Conservation (phyloP, 2,329 filamentous ascomycete genomes). For the Biscogniauxia sp. region DNA sequence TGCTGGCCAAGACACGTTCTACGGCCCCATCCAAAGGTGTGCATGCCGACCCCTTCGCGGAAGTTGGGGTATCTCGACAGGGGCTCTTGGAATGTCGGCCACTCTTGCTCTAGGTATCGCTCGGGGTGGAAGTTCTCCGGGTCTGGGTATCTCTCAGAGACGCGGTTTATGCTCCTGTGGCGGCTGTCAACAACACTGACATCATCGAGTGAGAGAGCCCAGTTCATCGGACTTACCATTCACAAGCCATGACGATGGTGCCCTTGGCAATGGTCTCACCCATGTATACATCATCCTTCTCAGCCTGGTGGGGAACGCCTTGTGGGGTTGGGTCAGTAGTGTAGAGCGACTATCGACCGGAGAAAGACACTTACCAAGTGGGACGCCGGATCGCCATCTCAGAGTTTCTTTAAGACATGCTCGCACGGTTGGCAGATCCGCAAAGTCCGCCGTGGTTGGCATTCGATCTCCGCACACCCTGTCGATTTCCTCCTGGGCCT, state of each 20-base stretch:
- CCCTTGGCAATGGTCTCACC: conserved; percentile 48
- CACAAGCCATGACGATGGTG: conserved; percentile 48
- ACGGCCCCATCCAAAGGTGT: conserved; percentile 64
- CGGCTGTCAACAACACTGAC: background rate
- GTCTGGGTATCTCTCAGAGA: conserved; percentile 58
- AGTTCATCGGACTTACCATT: conserved; percentile 39
- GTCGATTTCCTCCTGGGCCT: conserved; percentile 57
- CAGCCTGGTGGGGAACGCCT: conserved; percentile 50
- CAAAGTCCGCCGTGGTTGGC: conserved; percentile 49
- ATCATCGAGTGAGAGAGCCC: background rate
- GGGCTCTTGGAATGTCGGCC: conserved; percentile 64
- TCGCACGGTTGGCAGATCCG: conserved; percentile 50
- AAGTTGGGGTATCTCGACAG: conserved; percentile 62
- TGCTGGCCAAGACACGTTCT: conserved; percentile 61
- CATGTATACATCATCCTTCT: conserved; percentile 44
- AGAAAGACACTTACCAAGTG: conserved; percentile 38
- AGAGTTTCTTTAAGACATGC: conserved; percentile 58
- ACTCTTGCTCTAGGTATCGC: conserved; percentile 60
- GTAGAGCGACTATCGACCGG: background rate
- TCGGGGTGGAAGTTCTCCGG: conserved; percentile 62
- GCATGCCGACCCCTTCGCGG: conserved; percentile 56
- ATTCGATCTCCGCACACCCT: conserved; percentile 52
- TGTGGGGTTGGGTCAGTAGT: background rate
- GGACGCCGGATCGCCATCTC: conserved; percentile 57
- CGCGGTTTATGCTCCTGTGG: conserved; percentile 54